Evolutionary conservation across 78 protist species (phyloP), one percentile per base, ranked within the genome.

Genomic region (Dictyostelium brefeldianum): DNA sequence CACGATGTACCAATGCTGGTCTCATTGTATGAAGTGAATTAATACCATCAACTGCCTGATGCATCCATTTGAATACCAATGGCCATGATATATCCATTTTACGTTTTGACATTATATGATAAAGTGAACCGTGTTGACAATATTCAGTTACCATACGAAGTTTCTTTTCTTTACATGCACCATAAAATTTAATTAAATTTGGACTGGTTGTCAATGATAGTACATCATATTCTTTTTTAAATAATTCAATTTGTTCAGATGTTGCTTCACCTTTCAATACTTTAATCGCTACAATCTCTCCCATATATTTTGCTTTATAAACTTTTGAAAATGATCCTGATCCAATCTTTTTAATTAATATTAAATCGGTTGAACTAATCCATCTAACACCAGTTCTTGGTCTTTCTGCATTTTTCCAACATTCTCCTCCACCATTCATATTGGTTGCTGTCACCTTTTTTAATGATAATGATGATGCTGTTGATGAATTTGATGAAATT

Each of bases 1-100:
- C 95, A 54, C 95, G 56, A 74, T 91, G 95, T 8, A 91, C 95
- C 25, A 91, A 64, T 31, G 90, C 92, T 29, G 95, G 89, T 18
- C 73, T 78, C 89, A 78, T 82, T 17, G 83, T 83, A 56, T 91
- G 95, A 9, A 91, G 27, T 3, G 70, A 56, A 36, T 77, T 91
- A 1, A 91, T 81, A 70, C 95, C 95, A 7, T 71, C 84, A 1
- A 78, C 81, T 0, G 84, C 91, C 27, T 91, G 89, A 12, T 36
- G 41, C 62, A 83, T 77, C 89, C 89, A 91, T 57, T 70, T 77
- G 22, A 91, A 79, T 25, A 91, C 80, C 36, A 78, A 25, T 20
- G 70, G 84, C 95, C 95, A 91, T n/a, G 56, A 43, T 2, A 91
- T 70, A 1, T 71, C 59, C 46, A 67, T 62, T 9, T 22, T 25